These are phyloP conservation scores for Penicillium turbatum DNA, from an alignment of 495 filamentous ascomycete species.

Conservation along the genomic window DNA sequence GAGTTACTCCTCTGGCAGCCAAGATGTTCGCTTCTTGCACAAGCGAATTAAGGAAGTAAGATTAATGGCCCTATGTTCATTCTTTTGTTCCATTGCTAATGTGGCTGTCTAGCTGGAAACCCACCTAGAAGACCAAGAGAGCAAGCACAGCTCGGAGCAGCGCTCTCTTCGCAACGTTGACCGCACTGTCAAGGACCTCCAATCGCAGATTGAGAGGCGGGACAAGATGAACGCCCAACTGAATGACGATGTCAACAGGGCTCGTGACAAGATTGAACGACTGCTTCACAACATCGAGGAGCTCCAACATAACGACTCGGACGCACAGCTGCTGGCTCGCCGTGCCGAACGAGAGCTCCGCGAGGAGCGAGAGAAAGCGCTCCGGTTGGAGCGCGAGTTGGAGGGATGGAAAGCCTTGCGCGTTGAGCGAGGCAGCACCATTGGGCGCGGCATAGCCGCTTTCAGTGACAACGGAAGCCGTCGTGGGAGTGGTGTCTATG, in stretches of 20 bases:
- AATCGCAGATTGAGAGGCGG: constrained; percentile 85
- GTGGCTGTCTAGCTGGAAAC: constrained; percentile 67
- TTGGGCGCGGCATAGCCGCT: constrained; percentile 30
- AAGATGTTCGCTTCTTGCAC: constrained; percentile 93
- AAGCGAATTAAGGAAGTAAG: constrained; percentile 93
- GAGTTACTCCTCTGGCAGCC: constrained; percentile 87
- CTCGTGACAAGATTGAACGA: constrained; percentile 84
- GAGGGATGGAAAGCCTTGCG: constrained; percentile 78
- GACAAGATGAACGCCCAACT: constrained; percentile 80
- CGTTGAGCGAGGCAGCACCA: constrained; percentile 51
- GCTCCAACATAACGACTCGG: constrained; percentile 77
- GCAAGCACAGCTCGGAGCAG: constrained; percentile 68
- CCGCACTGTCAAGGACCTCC: constrained; percentile 88
- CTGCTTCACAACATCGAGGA: constrained; percentile 89
- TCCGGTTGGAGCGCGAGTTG: constrained; percentile 82
- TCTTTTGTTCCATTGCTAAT: constrained; percentile 13
- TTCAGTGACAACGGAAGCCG: constrained; percentile 43
- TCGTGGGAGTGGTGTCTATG: constrained; percentile 38
- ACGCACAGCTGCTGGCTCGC: constrained; percentile 71
- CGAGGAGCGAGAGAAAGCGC: constrained; percentile 79
- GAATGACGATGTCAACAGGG: constrained; percentile 72
- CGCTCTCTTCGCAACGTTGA: constrained; percentile 90
- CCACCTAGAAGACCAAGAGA: constrained; percentile 83
- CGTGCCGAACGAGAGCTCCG: constrained; percentile 85
- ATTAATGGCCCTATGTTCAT: not conserved